Evolutionary conservation across 2,329 filamentous ascomycete species (phyloP).

Genomic region (Phyllosticta citrichinensis): DNA sequence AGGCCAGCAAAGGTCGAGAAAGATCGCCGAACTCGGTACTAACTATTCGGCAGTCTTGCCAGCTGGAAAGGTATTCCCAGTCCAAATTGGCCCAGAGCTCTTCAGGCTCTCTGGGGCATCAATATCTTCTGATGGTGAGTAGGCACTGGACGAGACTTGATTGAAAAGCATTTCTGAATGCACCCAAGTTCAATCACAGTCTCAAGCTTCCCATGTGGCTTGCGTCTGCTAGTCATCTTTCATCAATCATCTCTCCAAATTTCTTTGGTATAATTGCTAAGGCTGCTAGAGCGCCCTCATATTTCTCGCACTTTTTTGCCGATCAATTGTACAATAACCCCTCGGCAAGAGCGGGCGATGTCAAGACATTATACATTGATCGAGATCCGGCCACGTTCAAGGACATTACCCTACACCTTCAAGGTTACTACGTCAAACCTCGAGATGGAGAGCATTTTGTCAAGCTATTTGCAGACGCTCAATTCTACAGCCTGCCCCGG

Average conservation of each 20-base stretch:
- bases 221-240: not conserved
- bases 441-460: constrained; percentile 80
- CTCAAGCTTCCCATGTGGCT: not conserved
- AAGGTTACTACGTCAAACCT: constrained; percentile 79
- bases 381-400: constrained; percentile 81
- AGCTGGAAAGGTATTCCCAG: constrained; percentile 61
- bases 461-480: constrained; percentile 84
- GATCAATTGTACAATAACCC: constrained; percentile 61
- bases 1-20: not conserved
- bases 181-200: not conserved
- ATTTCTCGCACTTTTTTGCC: constrained; percentile 89
- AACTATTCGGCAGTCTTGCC: constrained; percentile 41
- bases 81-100: constrained; percentile 60
- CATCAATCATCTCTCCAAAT: not conserved
- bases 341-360: constrained; percentile 42
- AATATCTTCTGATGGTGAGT: constrained; percentile 61
- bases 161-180: not conserved
- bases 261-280: constrained; percentile 29
- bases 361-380: constrained; percentile 89
- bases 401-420: constrained; percentile 82
- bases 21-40: constrained; percentile 1
- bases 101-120: constrained; percentile 61
- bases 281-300: constrained; percentile 69
- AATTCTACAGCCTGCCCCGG: constrained; percentile 85
- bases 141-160: not conserved